These are phyloP conservation scores for Metarhizium robertsii DNA, from an alignment of 2,329 filamentous ascomycete species.

Conservation along the genomic window DNA sequence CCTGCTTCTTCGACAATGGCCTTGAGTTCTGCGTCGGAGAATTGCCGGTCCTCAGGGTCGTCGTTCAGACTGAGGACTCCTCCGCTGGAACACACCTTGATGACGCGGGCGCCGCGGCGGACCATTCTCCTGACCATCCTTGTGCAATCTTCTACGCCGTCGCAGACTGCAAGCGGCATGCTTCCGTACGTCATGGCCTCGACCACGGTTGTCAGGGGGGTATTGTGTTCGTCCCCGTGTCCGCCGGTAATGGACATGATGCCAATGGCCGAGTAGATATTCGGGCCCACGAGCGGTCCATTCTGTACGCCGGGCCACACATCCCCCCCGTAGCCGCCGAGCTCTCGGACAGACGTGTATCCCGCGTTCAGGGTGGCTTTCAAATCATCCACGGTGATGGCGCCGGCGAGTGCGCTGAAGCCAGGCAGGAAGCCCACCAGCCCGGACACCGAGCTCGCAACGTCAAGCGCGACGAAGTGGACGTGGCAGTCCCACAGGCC, in stretches of 20 bases:
- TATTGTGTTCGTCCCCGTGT: slow-evolving; percentile 31
- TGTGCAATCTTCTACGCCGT: slow-evolving; percentile 31
- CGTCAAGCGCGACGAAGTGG: slow-evolving; percentile 31
- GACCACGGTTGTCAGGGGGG: slow-evolving; percentile 21
- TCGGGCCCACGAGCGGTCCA: slow-evolving; percentile 35
- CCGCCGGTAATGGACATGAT: slow-evolving; percentile 38
- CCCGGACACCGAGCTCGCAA: background rate
- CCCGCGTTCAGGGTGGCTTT: slow-evolving; percentile 32
- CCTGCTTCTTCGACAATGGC: slow-evolving; percentile 28
- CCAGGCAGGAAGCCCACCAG: slow-evolving; percentile 6
- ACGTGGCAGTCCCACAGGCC: slow-evolving; percentile 45
- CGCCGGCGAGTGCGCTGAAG: slow-evolving; percentile 7
- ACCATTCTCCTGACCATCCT: slow-evolving; percentile 29
- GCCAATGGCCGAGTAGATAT: slow-evolving; percentile 36
- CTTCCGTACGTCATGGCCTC: slow-evolving; percentile 25
- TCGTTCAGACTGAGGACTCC: slow-evolving; percentile 30
- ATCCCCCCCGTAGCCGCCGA: slow-evolving; percentile 37
- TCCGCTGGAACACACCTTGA: slow-evolving; percentile 31
- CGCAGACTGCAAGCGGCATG: slow-evolving; percentile 20
- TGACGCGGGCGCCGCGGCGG: slow-evolving; percentile 27
- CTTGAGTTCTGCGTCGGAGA: slow-evolving; percentile 27
- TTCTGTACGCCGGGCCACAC: slow-evolving; percentile 31
- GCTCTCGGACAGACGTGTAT: slow-evolving; percentile 41
- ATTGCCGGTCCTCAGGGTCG: slow-evolving; percentile 28
- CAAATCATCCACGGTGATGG: slow-evolving; percentile 16